phyloP scores from a whole-genome alignment of 1,284 basidiomycete species.

The Ganoderma lucidum region DNA sequence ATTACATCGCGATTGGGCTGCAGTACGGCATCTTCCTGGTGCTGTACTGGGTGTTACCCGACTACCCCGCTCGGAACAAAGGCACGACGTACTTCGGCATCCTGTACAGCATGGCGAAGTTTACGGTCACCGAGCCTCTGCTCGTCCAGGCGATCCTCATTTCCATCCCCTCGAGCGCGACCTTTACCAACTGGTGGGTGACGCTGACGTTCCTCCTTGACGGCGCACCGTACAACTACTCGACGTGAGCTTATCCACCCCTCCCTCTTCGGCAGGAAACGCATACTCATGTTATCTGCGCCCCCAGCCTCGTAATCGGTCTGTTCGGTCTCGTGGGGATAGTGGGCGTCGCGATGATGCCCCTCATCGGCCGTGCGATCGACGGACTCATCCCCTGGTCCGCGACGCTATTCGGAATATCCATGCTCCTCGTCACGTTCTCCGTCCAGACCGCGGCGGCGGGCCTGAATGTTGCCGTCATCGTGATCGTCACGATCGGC shows the following conservation, averaged over 20 bases:
- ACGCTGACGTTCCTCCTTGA: conserved; percentile 61
- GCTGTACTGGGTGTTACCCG: conserved; percentile 55
- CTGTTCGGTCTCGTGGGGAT: conserved; percentile 64
- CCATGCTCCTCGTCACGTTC: conserved; percentile 44
- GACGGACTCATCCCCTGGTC: conserved; percentile 61
- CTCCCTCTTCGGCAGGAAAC: too few relatives aligned
- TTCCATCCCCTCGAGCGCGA: conserved; percentile 49
- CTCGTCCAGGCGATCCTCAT: conserved; percentile 57
- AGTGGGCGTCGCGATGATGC: conserved; percentile 53
- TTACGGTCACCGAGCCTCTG: conserved; percentile 57
- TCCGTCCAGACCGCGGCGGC: conserved; percentile 54
- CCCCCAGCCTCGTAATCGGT: conserved; percentile 53
- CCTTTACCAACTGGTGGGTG: conserved; percentile 56
- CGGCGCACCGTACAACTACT: conserved; percentile 56
- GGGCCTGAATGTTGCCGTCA: conserved; percentile 52
- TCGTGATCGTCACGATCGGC: conserved; percentile 53
- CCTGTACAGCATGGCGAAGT: conserved; percentile 55
- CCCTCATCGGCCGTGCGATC: conserved; percentile 57
- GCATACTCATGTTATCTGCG: background rate
- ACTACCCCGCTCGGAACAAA: conserved; percentile 57
- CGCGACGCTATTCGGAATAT: conserved; percentile 50
- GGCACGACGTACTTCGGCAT: conserved; percentile 53
- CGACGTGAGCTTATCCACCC: conserved; percentile 40
- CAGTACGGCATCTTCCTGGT: conserved; percentile 46
- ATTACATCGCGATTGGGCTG: conserved; percentile 54